phyloP scores from a whole-genome alignment of 139 green algal genomes.

The Edaphochlamys debaryana region DNA sequence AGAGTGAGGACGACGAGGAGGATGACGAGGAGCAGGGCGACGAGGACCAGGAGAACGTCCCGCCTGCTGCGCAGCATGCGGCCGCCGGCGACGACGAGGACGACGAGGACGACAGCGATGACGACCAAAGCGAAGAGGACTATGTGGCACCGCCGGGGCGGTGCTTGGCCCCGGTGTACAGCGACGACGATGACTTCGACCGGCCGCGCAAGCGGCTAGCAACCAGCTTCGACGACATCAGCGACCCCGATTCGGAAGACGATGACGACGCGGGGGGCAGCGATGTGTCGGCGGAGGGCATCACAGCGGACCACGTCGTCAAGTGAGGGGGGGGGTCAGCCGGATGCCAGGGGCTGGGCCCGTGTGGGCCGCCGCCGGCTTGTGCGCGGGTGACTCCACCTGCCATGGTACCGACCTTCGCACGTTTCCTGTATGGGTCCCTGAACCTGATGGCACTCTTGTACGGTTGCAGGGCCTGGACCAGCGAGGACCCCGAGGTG shows the following conservation, averaged over 20 bases:
- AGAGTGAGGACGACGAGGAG: background rate
- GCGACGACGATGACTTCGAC: background rate
- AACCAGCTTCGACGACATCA: constrained; percentile 36
- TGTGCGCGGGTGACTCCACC: background rate
- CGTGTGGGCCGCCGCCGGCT: too few species aligned
- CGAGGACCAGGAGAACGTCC: background rate
- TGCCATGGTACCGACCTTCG: too few species aligned
- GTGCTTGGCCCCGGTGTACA: background rate
- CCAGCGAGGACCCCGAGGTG: constrained; percentile 21
- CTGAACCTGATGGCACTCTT: too few species aligned
- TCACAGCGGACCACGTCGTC: constrained; percentile 44
- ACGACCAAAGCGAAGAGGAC: background rate
- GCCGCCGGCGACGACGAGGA: background rate
- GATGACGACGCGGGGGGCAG: background rate
- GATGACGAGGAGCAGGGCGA: background rate
- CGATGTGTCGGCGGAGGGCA: constrained; percentile 24
- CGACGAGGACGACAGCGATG: background rate
- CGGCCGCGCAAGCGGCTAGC: constrained; percentile 17
- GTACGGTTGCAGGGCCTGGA: constrained; percentile 23
- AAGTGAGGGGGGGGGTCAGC: too few species aligned
- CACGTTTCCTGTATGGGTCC: too few species aligned
- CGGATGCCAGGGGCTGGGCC: too few species aligned
- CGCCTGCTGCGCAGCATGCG: background rate
- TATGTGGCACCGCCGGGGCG: background rate
- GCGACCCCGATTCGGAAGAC: constrained; percentile 31